Conservation (phyloP, 257 asterid genomes). For the Solanum virginianum region DNA sequence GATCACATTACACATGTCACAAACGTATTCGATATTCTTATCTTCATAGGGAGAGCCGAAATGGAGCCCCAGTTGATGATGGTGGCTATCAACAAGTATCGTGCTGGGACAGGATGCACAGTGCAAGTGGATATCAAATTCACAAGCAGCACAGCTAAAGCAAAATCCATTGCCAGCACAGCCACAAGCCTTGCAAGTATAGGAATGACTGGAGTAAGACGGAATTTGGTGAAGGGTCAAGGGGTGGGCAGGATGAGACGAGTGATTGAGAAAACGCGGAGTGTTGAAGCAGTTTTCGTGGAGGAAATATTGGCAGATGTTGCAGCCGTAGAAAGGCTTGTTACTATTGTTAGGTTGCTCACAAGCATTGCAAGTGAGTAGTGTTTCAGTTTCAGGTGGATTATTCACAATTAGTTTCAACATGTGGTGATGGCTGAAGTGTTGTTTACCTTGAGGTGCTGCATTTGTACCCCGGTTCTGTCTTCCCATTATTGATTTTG, state of each 20-base stretch:
- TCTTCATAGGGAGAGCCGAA: background rate
- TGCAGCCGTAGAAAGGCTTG: slow-evolving; percentile 13
- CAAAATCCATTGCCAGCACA: slow-evolving; percentile 5
- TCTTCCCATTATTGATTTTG: background rate
- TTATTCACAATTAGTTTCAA: background rate
- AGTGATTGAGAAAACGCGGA: slow-evolving; percentile 18
- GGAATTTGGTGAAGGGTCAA: slow-evolving; percentile 20
- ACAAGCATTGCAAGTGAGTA: slow-evolving; percentile 12
- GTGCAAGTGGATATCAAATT: slow-evolving; percentile 15
- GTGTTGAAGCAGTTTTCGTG: slow-evolving; percentile 13
- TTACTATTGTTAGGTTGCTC: background rate
- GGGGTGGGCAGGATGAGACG: slow-evolving; percentile 13
- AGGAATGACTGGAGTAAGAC: background rate
- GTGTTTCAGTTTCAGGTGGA: background rate
- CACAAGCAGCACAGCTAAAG: slow-evolving; percentile 13
- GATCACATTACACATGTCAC: background rate
- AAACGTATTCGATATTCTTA: background rate
- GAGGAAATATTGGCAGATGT: slow-evolving; percentile 14
- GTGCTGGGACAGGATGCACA: slow-evolving; percentile 3
- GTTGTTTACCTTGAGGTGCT: background rate
- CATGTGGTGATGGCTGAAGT: slow-evolving; percentile 25
- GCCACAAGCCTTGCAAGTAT: slow-evolving; percentile 13
- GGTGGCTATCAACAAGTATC: background rate
- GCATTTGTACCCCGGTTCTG: background rate
- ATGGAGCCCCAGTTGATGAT: slow-evolving; percentile 1